phyloP scores from a whole-genome alignment of 495 filamentous ascomycete genomes.

The Thermochaetoides thermophila region DNA sequence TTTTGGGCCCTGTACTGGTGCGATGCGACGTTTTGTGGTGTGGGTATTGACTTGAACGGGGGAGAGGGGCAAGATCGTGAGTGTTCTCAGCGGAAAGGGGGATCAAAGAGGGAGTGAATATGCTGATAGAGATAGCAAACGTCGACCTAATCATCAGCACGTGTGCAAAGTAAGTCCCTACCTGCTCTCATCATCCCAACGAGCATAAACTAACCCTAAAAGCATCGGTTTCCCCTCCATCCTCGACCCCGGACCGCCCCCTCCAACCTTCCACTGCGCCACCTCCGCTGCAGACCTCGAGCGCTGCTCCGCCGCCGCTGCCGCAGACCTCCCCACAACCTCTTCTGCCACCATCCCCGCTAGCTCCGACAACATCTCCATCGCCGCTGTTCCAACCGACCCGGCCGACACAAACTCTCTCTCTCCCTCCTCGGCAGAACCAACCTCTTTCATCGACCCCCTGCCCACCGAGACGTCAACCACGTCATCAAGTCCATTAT shows the following conservation, averaged over 20 bases:
- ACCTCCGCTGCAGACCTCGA: conserved; percentile 1
- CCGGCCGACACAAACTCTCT: too few species aligned
- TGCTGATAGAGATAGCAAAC: conserved; percentile 19
- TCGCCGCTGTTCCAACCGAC: too few species aligned
- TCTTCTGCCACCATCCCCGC: neutral
- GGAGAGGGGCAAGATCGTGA: conserved; percentile 28
- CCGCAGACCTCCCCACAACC: neutral
- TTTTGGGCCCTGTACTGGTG: conserved; percentile 33
- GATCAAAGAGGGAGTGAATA: too few species aligned
- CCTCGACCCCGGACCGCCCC: conserved; percentile 26
- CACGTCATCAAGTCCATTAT: conserved; percentile 13
- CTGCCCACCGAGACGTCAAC: conserved; percentile 6
- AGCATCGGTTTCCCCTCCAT: conserved; percentile 25
- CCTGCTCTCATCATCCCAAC: neutral
- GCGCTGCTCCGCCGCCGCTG: conserved; percentile 3
- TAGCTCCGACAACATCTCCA: too few species aligned
- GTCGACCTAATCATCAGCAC: conserved; percentile 33
- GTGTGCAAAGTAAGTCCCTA: conserved; percentile 27
- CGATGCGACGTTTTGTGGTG: conserved; percentile 29
- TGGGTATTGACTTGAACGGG: conserved; percentile 17
- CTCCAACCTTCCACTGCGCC: conserved; percentile 10
- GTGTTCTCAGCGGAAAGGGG: conserved; percentile 10
- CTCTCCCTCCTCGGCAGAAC: too few species aligned
- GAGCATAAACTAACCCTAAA: neutral
- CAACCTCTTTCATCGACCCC: too few species aligned